Conservation (phyloP, 805 yeast species). For the Groenewaldozyma tartarivorans region DNA sequence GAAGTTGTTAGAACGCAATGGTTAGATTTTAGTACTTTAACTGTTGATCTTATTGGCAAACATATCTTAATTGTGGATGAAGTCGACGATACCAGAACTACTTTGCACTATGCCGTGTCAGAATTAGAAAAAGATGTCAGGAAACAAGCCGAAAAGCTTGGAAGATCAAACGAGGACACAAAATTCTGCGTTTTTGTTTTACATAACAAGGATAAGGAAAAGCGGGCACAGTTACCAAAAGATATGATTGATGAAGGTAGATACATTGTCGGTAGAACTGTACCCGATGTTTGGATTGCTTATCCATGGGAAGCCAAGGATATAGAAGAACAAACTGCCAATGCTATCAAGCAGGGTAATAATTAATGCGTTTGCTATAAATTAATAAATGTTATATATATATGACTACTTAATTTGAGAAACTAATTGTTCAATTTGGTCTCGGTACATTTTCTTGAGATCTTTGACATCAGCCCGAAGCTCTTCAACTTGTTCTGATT, state of each 20-base stretch:
- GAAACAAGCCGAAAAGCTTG: constrained; percentile 49
- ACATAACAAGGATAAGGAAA: constrained; percentile 75
- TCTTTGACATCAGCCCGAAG: constrained; percentile 81
- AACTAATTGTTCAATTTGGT: constrained; percentile 82
- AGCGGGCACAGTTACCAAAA: constrained; percentile 62
- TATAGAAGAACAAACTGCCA: constrained; percentile 64
- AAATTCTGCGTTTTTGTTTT: constrained; percentile 68
- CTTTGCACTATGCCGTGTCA: constrained; percentile 71
- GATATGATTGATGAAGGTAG: constrained; percentile 53
- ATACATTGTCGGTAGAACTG: constrained; percentile 66
- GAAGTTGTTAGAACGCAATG: constrained; percentile 85
- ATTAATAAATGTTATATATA: background rate
- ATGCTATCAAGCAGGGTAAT: constrained; percentile 60
- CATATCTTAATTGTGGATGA: constrained; percentile 77
- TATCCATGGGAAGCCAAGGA: constrained; percentile 87
- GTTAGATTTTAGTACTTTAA: constrained; percentile 71
- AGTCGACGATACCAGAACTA: constrained; percentile 88
- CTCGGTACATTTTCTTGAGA: constrained; percentile 70
- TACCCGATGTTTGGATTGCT: constrained; percentile 75
- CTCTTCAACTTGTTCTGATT: constrained; percentile 77
- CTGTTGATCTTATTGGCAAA: constrained; percentile 70
- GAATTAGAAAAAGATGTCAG: constrained; percentile 63
- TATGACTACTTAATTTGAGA: constrained; percentile 32
- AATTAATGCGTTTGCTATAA: constrained; percentile 23
- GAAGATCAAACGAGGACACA: constrained; percentile 52